Percentiles rank a stretch among this genome's conserved stretches.
phyloP scores from a whole-genome alignment of 148 eudicot genomes.

The Rheum nobile region DNA sequence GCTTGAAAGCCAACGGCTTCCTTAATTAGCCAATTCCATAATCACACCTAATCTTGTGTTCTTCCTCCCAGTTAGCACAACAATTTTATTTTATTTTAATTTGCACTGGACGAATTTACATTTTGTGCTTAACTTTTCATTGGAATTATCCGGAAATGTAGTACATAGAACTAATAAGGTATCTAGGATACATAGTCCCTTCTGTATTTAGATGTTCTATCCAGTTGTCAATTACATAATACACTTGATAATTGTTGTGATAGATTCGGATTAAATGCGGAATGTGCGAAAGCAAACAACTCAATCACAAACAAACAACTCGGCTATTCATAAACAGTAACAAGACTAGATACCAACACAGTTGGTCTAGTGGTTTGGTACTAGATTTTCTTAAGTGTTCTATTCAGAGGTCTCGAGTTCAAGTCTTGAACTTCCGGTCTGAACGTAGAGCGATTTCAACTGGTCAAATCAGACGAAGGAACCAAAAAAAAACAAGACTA shows the following conservation, averaged over 20 bases:
- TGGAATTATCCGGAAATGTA: neutral
- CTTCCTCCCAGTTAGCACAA: neutral
- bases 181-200: neutral
- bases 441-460: too few species aligned
- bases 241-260: neutral
- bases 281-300: too few species aligned
- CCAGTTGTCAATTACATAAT: neutral
- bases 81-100: neutral
- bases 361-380: too few species aligned
- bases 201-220: neutral
- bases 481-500: too few species aligned
- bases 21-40: slow-evolving; percentile 17
- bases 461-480: too few species aligned
- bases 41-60: neutral
- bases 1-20: slow-evolving; percentile 54
- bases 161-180: neutral
- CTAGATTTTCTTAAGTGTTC: too few species aligned
- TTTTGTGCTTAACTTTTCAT: neutral
- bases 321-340: too few species aligned
- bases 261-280: too few species aligned
- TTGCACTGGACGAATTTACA: neutral
- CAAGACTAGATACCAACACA: too few species aligned
- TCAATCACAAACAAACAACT: too few species aligned
- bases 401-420: too few species aligned
- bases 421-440: too few species aligned